Percentiles rank a stretch among this genome's conserved stretches.
These are phyloP conservation scores for Sugiyamaella lignohabitans DNA, from an alignment of 805 yeast genomes.

Conservation along the genomic window DNA sequence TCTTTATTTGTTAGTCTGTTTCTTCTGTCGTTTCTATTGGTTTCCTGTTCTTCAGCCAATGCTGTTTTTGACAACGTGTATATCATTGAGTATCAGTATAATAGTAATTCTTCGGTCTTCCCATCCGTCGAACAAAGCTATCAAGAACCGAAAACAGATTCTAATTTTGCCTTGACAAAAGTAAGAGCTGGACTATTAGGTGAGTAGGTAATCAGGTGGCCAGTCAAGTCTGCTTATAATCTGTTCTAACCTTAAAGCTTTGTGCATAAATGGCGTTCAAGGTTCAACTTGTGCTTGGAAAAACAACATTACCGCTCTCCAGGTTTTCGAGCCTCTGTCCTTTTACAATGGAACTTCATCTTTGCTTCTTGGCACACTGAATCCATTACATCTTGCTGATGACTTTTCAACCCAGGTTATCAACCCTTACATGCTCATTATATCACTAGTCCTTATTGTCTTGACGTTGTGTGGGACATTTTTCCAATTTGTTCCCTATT, in stretches of 20 bases:
- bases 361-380: background rate
- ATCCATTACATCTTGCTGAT: conserved; percentile 17
- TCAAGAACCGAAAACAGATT: background rate
- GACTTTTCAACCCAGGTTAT: conserved; percentile 16
- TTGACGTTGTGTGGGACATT: conserved; percentile 8
- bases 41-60: conserved; percentile 15
- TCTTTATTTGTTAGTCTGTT: conserved; percentile 7
- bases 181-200: background rate
- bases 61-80: conserved; percentile 7
- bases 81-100: conserved; percentile 17
- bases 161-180: background rate
- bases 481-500: conserved; percentile 5
- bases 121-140: background rate
- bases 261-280: no score
- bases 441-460: conserved; percentile 13
- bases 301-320: background rate
- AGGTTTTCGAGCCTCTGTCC: background rate
- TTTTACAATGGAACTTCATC: background rate
- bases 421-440: conserved; percentile 14
- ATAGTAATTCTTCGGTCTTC: conserved; percentile 10
- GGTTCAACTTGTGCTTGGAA: background rate
- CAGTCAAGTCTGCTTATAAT: no score
- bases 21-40: conserved; percentile 16
- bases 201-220: no score
- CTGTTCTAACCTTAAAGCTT: no score